Evolutionary conservation across 305 asterid species (phyloP), one percentile per base, ranked within the genome.

Genomic region (Fraxinus ornus): DNA sequence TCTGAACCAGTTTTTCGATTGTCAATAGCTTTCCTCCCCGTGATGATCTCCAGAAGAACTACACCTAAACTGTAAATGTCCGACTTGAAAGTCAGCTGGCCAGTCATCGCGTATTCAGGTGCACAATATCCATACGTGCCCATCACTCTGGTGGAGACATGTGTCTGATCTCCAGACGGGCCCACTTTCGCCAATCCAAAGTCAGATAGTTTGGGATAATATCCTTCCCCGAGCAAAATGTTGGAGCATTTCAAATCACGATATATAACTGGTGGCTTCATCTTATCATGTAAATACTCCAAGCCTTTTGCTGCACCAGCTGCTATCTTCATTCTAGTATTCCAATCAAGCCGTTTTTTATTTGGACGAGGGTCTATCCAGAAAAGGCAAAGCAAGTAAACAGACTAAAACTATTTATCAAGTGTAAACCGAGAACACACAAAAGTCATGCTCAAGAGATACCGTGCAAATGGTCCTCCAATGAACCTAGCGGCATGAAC

Each of bases 111-210:
- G 82, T 91, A 91, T 66, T 91, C 94, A 0, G 93, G 93, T 44
- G 94, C 94, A 33, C 94, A 91, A 79, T 91, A 91, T 75, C 94
- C 94, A 22, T 91, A 91, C 1, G 94, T 91, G 79, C 94, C 93
- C 94, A 91, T 91, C 86, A 90, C 94, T 85, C 94, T 79, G 6
- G 94, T 91, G 4, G 94, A 91, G 39, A 91, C 93, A 70, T 91
- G 93, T 1, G 93, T 91, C 76, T 87, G 82, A 75, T 88, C 93
- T 22, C 94, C 94, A 13, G 81, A 76, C 0, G 94, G 94, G 0
- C 94, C 94, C 64, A 86, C 90, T 80, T 91, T 91, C 10, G 94
- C 94, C 78, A 91, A 76, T 12, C 94, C 92, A 12, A 91, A 91
- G 85, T 91, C 94, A 0, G 93, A 91, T 76, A 91, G 81, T 75